Evolutionary conservation across 192 early-diverging fungal species (phyloP).

Genomic region (Obelidium mucronatum): DNA sequence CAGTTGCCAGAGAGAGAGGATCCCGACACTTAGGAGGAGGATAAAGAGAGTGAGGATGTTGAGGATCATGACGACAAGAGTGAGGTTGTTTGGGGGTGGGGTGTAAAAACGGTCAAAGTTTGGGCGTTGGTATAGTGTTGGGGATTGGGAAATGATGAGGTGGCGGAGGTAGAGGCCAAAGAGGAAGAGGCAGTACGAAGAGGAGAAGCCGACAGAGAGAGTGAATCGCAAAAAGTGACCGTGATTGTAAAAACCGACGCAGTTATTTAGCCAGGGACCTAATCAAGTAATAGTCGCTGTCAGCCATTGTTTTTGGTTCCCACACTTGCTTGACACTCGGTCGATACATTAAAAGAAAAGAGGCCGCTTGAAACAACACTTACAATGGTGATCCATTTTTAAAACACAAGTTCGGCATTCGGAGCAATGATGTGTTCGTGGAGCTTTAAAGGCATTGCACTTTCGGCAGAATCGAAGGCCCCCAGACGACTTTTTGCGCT

Average conservation of each 20-base stretch:
- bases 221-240: conserved; percentile 84
- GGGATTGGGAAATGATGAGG: conserved; percentile 49
- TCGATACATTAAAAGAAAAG: background rate
- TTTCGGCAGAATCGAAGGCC: conserved; percentile 52
- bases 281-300: conserved; percentile 30
- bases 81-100: conserved; percentile 61
- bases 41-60: conserved; percentile 74
- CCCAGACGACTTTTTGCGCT: conserved; percentile 14
- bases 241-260: conserved; percentile 67
- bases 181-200: conserved; percentile 62
- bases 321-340: background rate
- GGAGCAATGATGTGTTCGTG: conserved; percentile 59
- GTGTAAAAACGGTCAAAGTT: conserved; percentile 47
- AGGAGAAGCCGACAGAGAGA: conserved; percentile 65
- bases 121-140: conserved; percentile 16
- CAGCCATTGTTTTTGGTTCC: too few relatives aligned
- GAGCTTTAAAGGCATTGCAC: conserved; percentile 57
- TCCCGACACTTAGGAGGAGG: conserved; percentile 74
- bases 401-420: conserved; percentile 59
- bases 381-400: conserved; percentile 69
- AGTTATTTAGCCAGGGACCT: conserved; percentile 92
- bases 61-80: conserved; percentile 77
- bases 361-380: conserved; percentile 8
- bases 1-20: conserved; percentile 73
- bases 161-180: conserved; percentile 62